These are phyloP conservation scores for Kodamaea arcana DNA, from an alignment of 1,139 yeast species.

Conservation along the genomic window DNA sequence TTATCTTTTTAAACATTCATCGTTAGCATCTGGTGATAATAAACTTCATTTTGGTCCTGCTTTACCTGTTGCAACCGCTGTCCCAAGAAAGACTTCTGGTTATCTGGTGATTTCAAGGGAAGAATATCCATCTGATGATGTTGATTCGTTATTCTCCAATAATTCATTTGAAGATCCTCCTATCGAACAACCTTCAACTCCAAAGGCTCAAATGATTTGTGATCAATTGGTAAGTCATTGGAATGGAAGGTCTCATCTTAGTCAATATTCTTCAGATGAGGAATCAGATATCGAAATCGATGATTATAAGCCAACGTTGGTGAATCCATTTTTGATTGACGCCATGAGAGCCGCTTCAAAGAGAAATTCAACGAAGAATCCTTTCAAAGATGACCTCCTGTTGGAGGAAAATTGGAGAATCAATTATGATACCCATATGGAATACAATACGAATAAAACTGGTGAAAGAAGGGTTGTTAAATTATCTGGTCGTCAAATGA, in stretches of 20 bases:
- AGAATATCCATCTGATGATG: slow-evolving; percentile 13
- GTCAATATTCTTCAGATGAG: slow-evolving; percentile 26
- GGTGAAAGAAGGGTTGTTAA: slow-evolving; percentile 35
- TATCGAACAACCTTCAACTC: slow-evolving; percentile 22
- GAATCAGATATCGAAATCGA: slow-evolving; percentile 15
- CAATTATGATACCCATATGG: slow-evolving; percentile 38
- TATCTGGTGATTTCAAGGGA: slow-evolving; percentile 6
- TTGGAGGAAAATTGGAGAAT: slow-evolving; percentile 10
- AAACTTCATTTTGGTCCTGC: slow-evolving; percentile 22
- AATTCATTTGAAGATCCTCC: slow-evolving; percentile 1
- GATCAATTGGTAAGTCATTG: slow-evolving; percentile 33
- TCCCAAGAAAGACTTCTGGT: slow-evolving; percentile 5
- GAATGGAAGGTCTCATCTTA: slow-evolving; percentile 32
- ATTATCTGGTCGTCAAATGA: slow-evolving; percentile 31
- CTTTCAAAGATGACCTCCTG: slow-evolving; percentile 2
- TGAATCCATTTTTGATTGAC: slow-evolving; percentile 12
- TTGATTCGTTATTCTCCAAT: slow-evolving; percentile 6
- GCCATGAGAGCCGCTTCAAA: slow-evolving; percentile 6
- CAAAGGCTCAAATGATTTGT: slow-evolving; percentile 31
- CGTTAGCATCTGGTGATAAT: slow-evolving; percentile 2
- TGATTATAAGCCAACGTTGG: slow-evolving; percentile 6
- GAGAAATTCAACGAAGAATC: slow-evolving; percentile 3
- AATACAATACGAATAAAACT: slow-evolving; percentile 34
- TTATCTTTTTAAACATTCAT: slow-evolving; percentile 12
- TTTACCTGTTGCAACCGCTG: slow-evolving; percentile 21